A percentile compares a stretch with the other conserved stretches of the same genome.
These are phyloP conservation scores for Cymbidium sinense DNA, from an alignment of 106 monocot genomes.

Conservation along the genomic window DNA sequence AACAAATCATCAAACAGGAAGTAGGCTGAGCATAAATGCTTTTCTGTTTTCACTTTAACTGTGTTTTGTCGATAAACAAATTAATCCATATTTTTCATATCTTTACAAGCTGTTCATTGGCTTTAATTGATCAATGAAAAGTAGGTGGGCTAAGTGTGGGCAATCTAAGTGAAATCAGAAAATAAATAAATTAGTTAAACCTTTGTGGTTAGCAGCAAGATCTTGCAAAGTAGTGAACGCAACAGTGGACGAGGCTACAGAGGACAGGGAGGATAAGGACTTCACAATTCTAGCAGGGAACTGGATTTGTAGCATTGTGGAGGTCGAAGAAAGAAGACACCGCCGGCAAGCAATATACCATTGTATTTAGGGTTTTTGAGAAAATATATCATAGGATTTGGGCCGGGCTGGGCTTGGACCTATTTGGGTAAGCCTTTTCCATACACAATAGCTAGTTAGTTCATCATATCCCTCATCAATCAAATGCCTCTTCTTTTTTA, in stretches of 20 bases:
- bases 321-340: not conserved
- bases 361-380: not conserved
- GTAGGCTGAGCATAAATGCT: too few relatives aligned
- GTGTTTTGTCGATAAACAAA: too few relatives aligned
- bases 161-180: not conserved
- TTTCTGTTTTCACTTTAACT: too few relatives aligned
- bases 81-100: too few relatives aligned
- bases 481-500: too few relatives aligned
- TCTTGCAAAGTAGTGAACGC: slow-evolving; percentile 38
- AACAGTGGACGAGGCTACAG: slow-evolving; percentile 9
- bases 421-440: too few relatives aligned
- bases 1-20: too few relatives aligned
- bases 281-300: slow-evolving; percentile 36
- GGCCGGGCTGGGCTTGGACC: not conserved
- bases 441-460: too few relatives aligned
- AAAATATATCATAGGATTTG: not conserved
- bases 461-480: too few relatives aligned
- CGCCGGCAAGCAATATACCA: not conserved
- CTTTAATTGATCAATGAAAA: too few relatives aligned
- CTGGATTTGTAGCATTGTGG: slow-evolving; percentile 24
- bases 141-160: not conserved
- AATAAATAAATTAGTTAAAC: slow-evolving; percentile 21
- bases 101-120: too few relatives aligned
- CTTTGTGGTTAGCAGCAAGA: slow-evolving; percentile 46
- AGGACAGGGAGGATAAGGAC: slow-evolving; percentile 18